Percentiles rank a stretch among this genome's conserved stretches.
These are phyloP conservation scores for Microglena sp. DNA, from an alignment of 139 green algal genomes.

Conservation along the genomic window DNA sequence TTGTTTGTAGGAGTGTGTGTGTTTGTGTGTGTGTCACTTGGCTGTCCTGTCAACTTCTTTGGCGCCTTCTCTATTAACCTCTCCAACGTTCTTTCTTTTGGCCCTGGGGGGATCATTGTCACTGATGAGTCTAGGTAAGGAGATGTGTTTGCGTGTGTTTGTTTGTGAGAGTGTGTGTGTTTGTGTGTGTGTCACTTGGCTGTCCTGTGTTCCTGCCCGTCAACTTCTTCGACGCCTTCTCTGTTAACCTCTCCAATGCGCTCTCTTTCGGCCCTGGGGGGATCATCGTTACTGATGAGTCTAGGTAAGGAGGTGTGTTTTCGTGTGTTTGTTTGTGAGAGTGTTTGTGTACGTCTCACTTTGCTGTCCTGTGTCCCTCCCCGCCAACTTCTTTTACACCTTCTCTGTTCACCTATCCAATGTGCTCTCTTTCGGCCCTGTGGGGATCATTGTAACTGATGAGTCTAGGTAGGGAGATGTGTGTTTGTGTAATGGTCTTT, in stretches of 20 bases:
- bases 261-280: constrained; percentile 16
- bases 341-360: too few species aligned
- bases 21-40: too few species aligned
- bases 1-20: too few species aligned
- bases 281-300: constrained; percentile 22
- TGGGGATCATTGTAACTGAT: constrained; percentile 19
- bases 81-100: constrained; percentile 20
- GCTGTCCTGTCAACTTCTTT: constrained; percentile 55
- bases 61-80: constrained; percentile 36
- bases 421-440: constrained; percentile 16
- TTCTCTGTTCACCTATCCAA: constrained; percentile 30
- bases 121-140: constrained; percentile 28
- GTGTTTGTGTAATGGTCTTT: too few species aligned
- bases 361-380: too few species aligned
- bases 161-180: too few species aligned
- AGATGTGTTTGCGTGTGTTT: too few species aligned
- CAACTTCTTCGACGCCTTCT: constrained; percentile 49
- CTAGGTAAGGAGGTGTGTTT: too few species aligned
- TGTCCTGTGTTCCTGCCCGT: too few species aligned
- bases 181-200: too few species aligned
- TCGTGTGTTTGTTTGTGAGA: too few species aligned
- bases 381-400: constrained; percentile 48
- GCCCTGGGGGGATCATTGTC: constrained; percentile 14
- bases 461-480: constrained; percentile 26
- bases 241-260: constrained; percentile 22